Evolutionary conservation across 495 filamentous ascomycete genomes (phyloP).

Genomic region (Penicillium herquei): DNA sequence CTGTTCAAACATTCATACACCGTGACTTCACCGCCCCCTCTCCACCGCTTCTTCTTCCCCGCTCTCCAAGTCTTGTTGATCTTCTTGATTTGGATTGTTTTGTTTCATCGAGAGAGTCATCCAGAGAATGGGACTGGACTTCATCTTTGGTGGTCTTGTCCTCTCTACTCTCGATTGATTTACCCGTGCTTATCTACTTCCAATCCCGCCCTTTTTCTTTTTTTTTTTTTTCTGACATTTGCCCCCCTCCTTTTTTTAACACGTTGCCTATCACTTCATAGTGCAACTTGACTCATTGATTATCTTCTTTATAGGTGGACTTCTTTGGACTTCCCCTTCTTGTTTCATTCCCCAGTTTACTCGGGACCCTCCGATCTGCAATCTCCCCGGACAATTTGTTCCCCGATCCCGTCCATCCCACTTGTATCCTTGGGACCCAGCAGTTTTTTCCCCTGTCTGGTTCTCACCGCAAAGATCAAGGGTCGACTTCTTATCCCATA

Average conservation of each 20-base stretch:
- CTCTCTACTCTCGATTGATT: constrained; percentile 6
- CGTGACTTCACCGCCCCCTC: constrained; percentile 1
- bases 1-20: neutral
- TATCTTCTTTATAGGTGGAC: constrained; percentile 7
- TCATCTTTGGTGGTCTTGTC: neutral
- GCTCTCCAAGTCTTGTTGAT: constrained; percentile 19
- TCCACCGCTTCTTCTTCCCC: constrained; percentile 32
- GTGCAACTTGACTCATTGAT: neutral
- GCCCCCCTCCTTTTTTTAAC: neutral
- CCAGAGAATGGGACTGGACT: constrained; percentile 1
- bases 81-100: constrained; percentile 10
- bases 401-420: constrained; percentile 20
- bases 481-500: neutral
- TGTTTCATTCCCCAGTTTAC: constrained; percentile 2
- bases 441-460: constrained; percentile 3
- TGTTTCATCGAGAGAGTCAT: neutral
- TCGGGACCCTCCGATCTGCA: constrained; percentile 10
- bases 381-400: constrained; percentile 12
- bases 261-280: neutral
- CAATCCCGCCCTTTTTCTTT: constrained; percentile 1
- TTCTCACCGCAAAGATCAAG: neutral
- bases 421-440: neutral
- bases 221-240: constrained; percentile 1
- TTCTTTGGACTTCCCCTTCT: neutral
- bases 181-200: constrained; percentile 9